These are phyloP conservation scores for Domatiomyces globalis DNA, from an alignment of 2,329 filamentous ascomycete species.

Conservation along the genomic window DNA sequence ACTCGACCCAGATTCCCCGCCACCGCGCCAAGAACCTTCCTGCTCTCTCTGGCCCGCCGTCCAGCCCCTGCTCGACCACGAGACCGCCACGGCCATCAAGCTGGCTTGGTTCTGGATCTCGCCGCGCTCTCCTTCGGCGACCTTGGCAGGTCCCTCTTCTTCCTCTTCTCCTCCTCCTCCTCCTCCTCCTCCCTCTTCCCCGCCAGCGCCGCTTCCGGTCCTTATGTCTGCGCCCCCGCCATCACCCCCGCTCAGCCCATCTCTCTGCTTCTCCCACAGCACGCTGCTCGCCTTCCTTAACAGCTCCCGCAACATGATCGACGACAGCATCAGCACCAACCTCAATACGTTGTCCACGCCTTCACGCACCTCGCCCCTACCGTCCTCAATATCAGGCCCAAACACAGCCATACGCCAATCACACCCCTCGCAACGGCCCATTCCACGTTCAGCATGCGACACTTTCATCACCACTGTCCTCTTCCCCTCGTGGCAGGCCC, in stretches of 20 bases:
- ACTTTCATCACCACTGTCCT: constrained; percentile 63
- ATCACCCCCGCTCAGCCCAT: constrained; percentile 49
- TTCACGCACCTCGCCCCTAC: constrained; percentile 48
- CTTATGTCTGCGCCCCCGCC: constrained; percentile 26
- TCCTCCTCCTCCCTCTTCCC: constrained; percentile 3
- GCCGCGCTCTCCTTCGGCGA: constrained; percentile 3
- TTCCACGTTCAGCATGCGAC: constrained; percentile 45
- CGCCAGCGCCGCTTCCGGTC: constrained; percentile 1
- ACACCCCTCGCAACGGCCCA: constrained; percentile 7
- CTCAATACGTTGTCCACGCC: constrained; percentile 80
- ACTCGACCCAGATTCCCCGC: too few species aligned
- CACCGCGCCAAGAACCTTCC: too few species aligned
- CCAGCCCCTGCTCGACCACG: neutral
- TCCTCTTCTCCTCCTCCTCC: constrained; percentile 5
- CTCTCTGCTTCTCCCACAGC: constrained; percentile 44
- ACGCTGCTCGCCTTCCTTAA: constrained; percentile 65
- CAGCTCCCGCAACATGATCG: constrained; percentile 66
- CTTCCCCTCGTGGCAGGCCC: constrained; percentile 75
- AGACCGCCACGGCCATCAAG: constrained; percentile 9
- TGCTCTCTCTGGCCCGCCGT: too few species aligned
- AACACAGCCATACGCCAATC: constrained; percentile 37
- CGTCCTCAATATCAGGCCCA: constrained; percentile 37
- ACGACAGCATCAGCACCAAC: constrained; percentile 87
- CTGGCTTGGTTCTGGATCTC: constrained; percentile 19
- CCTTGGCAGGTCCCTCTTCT: constrained; percentile 3